Evolutionary conservation across 2,329 filamentous ascomycete species (phyloP), one percentile per base, ranked within the genome.

Genomic region (Colletotrichum neosansevieriae): DNA sequence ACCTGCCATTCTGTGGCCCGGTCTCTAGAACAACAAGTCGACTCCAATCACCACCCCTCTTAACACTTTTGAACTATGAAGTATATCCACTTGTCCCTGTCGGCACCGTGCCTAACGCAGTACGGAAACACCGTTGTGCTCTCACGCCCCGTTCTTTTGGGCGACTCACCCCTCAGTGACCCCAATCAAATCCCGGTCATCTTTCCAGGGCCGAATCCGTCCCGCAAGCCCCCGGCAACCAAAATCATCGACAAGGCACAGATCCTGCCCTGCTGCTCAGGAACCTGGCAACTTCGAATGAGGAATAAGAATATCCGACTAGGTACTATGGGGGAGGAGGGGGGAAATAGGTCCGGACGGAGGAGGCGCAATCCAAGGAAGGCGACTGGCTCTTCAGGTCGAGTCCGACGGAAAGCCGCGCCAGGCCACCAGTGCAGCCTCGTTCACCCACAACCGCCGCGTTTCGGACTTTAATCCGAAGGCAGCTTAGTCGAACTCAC

Each of bases 371-470:
- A 56, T 42, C 11, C 21, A 36, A 38, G 29, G 9, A 51, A 56
- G 51, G 61, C 53, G 51, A 58, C 34, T 58, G 61, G 60, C 17
- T 40, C 51, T 40, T 58, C 61, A 63, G 51, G 38, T 54, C n/a
- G 51, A 36, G 17, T 34, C 32, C 19, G n/a, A 29, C n/a, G 44
- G 29, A 50, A 6, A 59, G 29, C 19, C 3, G 12, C 63, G 58
- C 34, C 58, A 64, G 64, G 53, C 50, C 64, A 49, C 63, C 58
- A 62, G 11, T 19, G 59, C 51, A 58, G 60, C 47, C 60, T 67
- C 56, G 45, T 38, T 13, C 32, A 7, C 50, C 38, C 19, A 17
- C 45, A 19, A 32, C 45, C 38, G 36, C 59, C 53, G 45, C 59
- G 36, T 36, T 57, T 53, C 59, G 59, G 59, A 53, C 36, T 24